Evolutionary conservation across 306 rosid genomes (phyloP).

Genomic region (Prunus campanulata): DNA sequence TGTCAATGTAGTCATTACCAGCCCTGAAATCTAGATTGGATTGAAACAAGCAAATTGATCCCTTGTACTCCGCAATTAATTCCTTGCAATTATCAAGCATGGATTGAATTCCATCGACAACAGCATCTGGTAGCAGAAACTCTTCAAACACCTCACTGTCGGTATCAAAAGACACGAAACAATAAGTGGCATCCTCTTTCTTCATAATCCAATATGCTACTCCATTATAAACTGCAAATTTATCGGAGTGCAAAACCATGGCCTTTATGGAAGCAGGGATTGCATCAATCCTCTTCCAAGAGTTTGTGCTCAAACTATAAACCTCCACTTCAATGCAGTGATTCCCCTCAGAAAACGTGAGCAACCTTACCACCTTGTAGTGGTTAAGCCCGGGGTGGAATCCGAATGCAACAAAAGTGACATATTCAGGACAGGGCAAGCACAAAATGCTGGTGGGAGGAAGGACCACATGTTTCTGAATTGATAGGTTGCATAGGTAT

Average conservation of each 20-base stretch:
- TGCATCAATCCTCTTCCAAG: background rate
- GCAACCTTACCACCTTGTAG: constrained; percentile 2
- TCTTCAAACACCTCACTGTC: constrained; percentile 2
- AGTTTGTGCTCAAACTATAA: background rate
- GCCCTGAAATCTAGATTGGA: background rate
- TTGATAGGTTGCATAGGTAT: background rate
- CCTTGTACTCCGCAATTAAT: background rate
- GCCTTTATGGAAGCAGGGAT: background rate
- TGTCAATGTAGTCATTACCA: background rate
- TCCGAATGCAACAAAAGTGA: background rate
- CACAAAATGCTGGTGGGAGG: background rate
- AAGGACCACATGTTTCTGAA: background rate
- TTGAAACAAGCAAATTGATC: background rate
- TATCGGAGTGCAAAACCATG: background rate
- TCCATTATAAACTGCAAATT: background rate
- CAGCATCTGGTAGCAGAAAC: background rate
- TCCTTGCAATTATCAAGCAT: background rate
- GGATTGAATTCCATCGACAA: background rate
- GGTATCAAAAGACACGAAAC: constrained; percentile 8
- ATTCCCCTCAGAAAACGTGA: background rate
- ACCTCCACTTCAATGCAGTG: background rate
- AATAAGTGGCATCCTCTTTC: background rate
- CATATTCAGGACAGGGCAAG: background rate
- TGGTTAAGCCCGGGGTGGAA: background rate
- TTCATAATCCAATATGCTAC: background rate